phyloP scores from a whole-genome alignment of 352 stramenopile species.

The Lagenidium giganteum region DNA sequence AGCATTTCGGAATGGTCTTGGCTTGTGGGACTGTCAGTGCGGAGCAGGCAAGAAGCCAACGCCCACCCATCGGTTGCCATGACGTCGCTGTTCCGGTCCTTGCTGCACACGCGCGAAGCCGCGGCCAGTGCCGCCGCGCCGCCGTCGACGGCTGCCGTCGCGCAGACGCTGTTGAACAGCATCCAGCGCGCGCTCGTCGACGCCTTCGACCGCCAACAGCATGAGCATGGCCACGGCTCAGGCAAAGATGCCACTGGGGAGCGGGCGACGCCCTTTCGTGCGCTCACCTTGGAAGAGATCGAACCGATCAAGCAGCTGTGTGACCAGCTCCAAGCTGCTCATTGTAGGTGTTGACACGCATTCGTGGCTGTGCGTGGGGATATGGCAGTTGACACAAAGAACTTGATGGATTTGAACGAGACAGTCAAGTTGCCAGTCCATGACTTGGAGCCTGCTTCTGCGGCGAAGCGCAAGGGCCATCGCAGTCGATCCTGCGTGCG shows the following conservation, averaged over 20 bases:
- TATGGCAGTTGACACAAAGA: neutral
- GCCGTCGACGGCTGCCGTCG: conserved; percentile 22
- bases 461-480: neutral
- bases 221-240: conserved; percentile 12
- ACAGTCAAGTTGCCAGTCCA: conserved; percentile 59
- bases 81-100: conserved; percentile 35
- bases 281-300: conserved; percentile 52
- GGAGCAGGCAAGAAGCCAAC: too few relatives aligned
- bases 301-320: conserved; percentile 59
- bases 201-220: conserved; percentile 28
- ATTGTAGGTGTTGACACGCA: conserved; percentile 34
- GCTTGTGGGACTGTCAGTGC: too few relatives aligned
- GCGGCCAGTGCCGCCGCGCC: conserved; percentile 2
- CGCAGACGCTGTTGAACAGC: conserved; percentile 33
- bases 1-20: too few relatives aligned
- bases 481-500: conserved; percentile 29
- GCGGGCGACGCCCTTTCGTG: too few relatives aligned
- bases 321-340: conserved; percentile 52
- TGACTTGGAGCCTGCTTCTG: conserved; percentile 1
- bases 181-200: conserved; percentile 44
- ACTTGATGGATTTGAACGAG: neutral
- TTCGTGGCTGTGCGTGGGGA: neutral
- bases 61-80: too few relatives aligned
- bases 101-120: conserved; percentile 18
- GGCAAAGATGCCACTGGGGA: too few relatives aligned